Percentiles rank a stretch among this genome's conserved stretches.
These are phyloP conservation scores for Delphinella strobiligena DNA, from an alignment of 2,329 filamentous ascomycete species.

Conservation along the genomic window DNA sequence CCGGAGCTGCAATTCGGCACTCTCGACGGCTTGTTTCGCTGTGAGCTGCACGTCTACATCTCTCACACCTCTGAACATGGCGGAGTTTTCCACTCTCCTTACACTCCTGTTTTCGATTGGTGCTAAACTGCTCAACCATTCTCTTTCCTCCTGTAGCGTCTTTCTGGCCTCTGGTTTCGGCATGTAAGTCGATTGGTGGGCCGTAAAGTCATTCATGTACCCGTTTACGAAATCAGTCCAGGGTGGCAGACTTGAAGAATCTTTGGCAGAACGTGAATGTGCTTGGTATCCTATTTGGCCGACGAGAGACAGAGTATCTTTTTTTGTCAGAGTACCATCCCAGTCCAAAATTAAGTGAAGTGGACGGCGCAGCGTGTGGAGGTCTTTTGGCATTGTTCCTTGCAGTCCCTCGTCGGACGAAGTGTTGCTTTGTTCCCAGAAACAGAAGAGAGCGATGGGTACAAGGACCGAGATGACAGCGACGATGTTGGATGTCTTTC, in stretches of 20 bases:
- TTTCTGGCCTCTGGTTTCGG: constrained; percentile 18
- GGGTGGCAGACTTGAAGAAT: constrained; percentile 8
- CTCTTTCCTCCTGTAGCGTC: constrained; percentile 23
- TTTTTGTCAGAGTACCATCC: constrained; percentile 34
- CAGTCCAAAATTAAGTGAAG: constrained; percentile 33
- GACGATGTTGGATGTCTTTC: too few species aligned
- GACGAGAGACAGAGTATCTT: constrained; percentile 33
- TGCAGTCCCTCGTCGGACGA: too few species aligned
- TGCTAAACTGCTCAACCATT: constrained; percentile 24
- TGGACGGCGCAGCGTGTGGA: constrained; percentile 1
- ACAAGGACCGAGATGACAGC: too few species aligned
- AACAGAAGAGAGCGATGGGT: too few species aligned
- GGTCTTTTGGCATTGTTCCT: not conserved
- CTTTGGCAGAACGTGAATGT: not conserved
- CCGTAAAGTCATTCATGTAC: constrained; percentile 29
- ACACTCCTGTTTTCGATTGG: constrained; percentile 30
- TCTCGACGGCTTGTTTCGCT: constrained; percentile 18
- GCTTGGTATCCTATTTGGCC: constrained; percentile 22
- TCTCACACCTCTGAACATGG: constrained; percentile 28
- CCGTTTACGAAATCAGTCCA: constrained; percentile 28
- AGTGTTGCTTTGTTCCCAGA: not conserved
- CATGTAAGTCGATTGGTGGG: constrained; percentile 19
- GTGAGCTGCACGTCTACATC: constrained; percentile 17
- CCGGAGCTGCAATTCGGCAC: constrained; percentile 23
- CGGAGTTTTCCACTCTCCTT: constrained; percentile 24